Evolutionary conservation across 257 asterid species (phyloP).

Genomic region (Capsicum chinense): DNA sequence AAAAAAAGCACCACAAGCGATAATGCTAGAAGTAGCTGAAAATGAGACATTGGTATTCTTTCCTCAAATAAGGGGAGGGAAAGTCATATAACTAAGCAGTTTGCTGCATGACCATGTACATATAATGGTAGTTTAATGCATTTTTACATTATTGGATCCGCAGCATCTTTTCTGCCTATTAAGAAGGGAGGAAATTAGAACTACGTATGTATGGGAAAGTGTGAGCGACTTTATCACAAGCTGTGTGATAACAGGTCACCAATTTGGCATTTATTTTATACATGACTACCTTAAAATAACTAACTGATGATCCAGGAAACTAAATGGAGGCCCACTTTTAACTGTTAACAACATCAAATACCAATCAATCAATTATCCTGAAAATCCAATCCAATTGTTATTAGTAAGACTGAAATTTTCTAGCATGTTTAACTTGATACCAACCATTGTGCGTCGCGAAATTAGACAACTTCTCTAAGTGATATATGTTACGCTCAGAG

Average conservation of each 20-base stretch:
- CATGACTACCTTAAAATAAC: background rate
- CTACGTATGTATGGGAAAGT: background rate
- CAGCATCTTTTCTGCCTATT: background rate
- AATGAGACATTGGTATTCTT: background rate
- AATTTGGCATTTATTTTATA: background rate
- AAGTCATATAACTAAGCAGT: background rate
- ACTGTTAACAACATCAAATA: constrained; percentile 13
- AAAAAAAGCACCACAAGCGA: background rate
- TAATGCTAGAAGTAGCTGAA: constrained; percentile 3
- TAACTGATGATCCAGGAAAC: background rate
- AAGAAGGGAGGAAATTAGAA: background rate
- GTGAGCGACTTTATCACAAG: background rate
- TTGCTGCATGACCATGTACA: background rate
- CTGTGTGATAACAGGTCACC: background rate
- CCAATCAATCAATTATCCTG: background rate
- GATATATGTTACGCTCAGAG: background rate
- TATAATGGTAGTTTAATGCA: background rate
- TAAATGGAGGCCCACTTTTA: background rate
- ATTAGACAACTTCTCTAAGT: background rate
- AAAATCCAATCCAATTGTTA: background rate
- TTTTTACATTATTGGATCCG: background rate
- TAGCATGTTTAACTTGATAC: constrained; percentile 21
- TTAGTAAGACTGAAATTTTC: background rate
- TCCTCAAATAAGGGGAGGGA: constrained; percentile 13
- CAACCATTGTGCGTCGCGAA: background rate